Base-by-base conservation (phyloP, 2,329 filamentous ascomycete genomes). In the Venturia nashicola region DNA sequence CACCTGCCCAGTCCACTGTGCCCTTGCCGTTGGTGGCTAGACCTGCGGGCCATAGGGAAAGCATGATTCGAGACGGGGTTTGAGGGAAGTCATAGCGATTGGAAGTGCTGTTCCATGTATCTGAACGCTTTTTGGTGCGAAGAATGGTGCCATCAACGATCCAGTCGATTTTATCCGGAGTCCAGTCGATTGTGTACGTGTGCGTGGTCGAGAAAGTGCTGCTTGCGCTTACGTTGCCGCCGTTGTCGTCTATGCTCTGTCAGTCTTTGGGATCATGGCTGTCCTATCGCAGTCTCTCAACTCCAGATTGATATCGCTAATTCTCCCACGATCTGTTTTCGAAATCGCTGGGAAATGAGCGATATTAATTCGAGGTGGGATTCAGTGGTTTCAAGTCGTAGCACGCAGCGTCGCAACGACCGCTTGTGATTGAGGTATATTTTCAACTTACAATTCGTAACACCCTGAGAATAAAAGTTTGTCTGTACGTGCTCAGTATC, bases 401-500 rank as follows among this genome's bases (percentile, higher is more conserved):
- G 20, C 20, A 51, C 7, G 44, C n/a, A 20, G n/a, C n/a, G 11
- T 32, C 16, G 43, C 40, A 40, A 18, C 14, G 18, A 23, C 23
- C 12, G 62, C 16, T 14, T 14, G 36, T 39, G 36, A 39, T 39
- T 39, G 40, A 43, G n/a, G 48, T 57, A 51, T 36, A 34, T 42
- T 32, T 48, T 18, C 14, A 39, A 79, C 90, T 80, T 80, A 96
- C 91, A 97, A 75, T 93, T 82, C 46, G 90, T 87, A 67, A 97
- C 87, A 72, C 94, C 94, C 78, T 97, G 92, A 78, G 88, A 97
- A 78, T 97, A 99, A 80, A 86, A 99, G 79, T 99, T 99, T 73
- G 91, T 94, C 79, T 99, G 92, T 20, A 88, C 90, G 67, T 82
- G 83, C 59, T 80, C 72, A 67, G 96, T 80, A 71, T 97, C 90